Percentiles rank a stretch among this genome's conserved stretches.
These are phyloP conservation scores for Trichophyton equinum DNA, from an alignment of 2,329 filamentous ascomycete species.

Conservation along the genomic window DNA sequence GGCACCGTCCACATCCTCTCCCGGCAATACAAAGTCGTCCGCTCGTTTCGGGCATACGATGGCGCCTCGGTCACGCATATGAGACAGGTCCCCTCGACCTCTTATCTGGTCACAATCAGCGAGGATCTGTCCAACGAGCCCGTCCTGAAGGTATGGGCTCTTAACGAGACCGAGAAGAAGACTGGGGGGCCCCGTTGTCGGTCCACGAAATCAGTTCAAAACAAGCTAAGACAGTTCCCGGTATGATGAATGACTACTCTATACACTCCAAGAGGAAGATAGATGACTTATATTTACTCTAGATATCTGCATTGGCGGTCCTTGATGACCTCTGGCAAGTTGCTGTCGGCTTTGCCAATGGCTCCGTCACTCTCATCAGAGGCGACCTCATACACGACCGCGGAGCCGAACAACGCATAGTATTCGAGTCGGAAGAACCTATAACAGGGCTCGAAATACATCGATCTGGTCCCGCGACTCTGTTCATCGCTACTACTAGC, in stretches of 20 bases:
- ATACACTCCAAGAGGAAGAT: not conserved
- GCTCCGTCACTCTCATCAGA: constrained; percentile 80
- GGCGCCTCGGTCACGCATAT: constrained; percentile 68
- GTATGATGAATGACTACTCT: constrained; percentile 34
- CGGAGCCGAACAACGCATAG: constrained; percentile 82
- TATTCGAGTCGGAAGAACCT: constrained; percentile 93
- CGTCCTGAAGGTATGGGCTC: constrained; percentile 89
- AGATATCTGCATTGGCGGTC: constrained; percentile 71
- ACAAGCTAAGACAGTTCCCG: constrained; percentile 86
- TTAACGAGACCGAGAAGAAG: constrained; percentile 90
- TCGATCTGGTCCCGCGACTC: constrained; percentile 52
- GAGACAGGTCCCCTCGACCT: constrained; percentile 79
- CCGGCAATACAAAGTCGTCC: constrained; percentile 71
- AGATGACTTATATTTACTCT: not conserved
- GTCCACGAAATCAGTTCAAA: constrained; percentile 73
- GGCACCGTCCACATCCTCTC: constrained; percentile 81
- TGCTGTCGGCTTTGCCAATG: constrained; percentile 91
- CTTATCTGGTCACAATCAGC: constrained; percentile 64
- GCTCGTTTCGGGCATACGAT: constrained; percentile 79
- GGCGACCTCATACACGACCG: constrained; percentile 93
- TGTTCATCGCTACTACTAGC: constrained; percentile 86
- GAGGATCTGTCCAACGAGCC: constrained; percentile 85
- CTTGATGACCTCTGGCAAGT: constrained; percentile 83
- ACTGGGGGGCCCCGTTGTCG: constrained; percentile 78
- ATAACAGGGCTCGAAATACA: constrained; percentile 80